Evolutionary conservation across 1,284 basidiomycete species (phyloP), one percentile per base, ranked within the genome.

Genomic region (Ustilago nuda): DNA sequence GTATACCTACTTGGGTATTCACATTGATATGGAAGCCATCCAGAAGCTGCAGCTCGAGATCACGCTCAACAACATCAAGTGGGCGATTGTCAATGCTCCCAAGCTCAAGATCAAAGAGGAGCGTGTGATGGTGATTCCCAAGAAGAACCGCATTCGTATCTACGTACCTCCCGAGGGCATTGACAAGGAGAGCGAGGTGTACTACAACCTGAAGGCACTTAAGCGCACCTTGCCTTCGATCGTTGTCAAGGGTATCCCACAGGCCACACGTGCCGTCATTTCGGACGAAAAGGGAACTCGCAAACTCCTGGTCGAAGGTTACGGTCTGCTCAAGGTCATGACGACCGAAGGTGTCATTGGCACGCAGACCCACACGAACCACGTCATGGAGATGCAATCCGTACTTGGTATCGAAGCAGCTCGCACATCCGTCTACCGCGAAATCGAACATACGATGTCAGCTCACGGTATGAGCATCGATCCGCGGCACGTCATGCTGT

Each of bases 401-500:
- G 95, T 99, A 11, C 89, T 99, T 11, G 97, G 97, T 54, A 99
- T 99, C 76, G 97, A 99, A 86, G 96, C 97, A 2, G 96, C 97
- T 8, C 90, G 97, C 71, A 89, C 90, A 68, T 97, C 95, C 5
- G 97, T 99, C 86, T 93, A 98, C 87, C 93, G 96, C 84, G 95
- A 99, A 65, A 87, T 99, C 81, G 93, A 98, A 86, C 93, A 93
- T 84, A 99, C 95, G 12, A 99, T 99, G 97, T 90, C 91, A 76
- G 93, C 92, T 61, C 97, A 99, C 88, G 95, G 95, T 80, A 96
- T 99, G 93, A 95, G 92, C 70, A 98, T 99, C 82, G 97, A 99
- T 87, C 96, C 96, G 66, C 93, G 97, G 63, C 97, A 99, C 87
- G 94, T 99, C 82, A 98, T 98, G 94, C 88, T 99, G 57, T 90